A percentile compares a stretch with the other conserved stretches of the same genome.
Conservation (phyloP, 2,329 filamentous ascomycete species). For the Arthrobotrys megalospora region DNA sequence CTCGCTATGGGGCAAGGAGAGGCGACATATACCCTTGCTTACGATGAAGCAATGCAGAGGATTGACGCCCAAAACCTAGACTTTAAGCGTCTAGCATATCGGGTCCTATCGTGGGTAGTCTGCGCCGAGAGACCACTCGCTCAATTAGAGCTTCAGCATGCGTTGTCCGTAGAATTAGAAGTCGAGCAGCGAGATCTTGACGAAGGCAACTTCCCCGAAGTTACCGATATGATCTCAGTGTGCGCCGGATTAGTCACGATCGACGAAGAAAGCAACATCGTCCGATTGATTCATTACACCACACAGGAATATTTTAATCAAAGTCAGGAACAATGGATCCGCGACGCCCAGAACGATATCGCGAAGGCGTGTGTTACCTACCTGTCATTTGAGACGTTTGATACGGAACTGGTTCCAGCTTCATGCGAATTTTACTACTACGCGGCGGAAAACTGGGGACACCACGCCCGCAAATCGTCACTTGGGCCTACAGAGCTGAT, state of each 20-base stretch:
- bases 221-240: slow-evolving; percentile 35
- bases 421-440: slow-evolving; percentile 15
- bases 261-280: slow-evolving; percentile 63
- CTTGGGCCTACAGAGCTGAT: too few species aligned
- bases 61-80: slow-evolving; percentile 4
- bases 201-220: slow-evolving; percentile 14
- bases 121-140: slow-evolving; percentile 18
- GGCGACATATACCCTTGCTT: slow-evolving; percentile 1
- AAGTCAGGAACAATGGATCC: background rate
- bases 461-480: slow-evolving; percentile 12
- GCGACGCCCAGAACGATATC: slow-evolving; percentile 8
- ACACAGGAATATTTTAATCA: slow-evolving; percentile 64
- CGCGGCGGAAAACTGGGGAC: slow-evolving; percentile 31
- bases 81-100: background rate
- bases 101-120: slow-evolving; percentile 21
- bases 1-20: slow-evolving; percentile 65
- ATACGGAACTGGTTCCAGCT: background rate
- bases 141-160: slow-evolving; percentile 19
- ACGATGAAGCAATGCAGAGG: slow-evolving; percentile 16
- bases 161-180: background rate
- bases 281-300: slow-evolving; percentile 65
- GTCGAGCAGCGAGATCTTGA: background rate
- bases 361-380: slow-evolving; percentile 27
- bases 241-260: slow-evolving; percentile 65
- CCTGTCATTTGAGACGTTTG: slow-evolving; percentile 30